Evolutionary conservation across 2,329 filamentous ascomycete genomes (phyloP), one percentile per base, ranked within the genome.

Genomic region (Talaromyces sp.): DNA sequence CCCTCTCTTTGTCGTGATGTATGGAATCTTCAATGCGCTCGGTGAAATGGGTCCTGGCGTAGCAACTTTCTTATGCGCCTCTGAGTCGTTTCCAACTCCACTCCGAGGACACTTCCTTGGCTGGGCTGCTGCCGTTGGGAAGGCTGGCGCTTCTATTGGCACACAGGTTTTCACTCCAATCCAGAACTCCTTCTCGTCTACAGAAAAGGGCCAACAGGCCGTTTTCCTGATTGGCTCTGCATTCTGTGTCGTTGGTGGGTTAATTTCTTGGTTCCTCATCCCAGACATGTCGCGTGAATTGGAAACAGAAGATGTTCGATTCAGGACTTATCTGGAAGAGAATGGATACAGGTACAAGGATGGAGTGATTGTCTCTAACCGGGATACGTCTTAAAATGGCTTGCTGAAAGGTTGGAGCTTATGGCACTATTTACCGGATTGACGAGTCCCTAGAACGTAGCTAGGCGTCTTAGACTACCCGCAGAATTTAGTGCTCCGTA

Each of bases 131-230:
- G 83, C 82, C 0, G 80, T 78, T 61, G 81, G 80, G 25, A 85
- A 85, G 66, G 81, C 81, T 2, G 82, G 83, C 0, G 81, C 82
- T 0, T 81, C 83, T 0, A 81, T 85, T 47, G 83, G 82, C 0
- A 84, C 82, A 0, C 75, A 82, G 65, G 81, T 83, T 1, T 86
- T 85, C 67, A 83, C 79, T 2, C 80, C 82, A 0, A 85, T 86
- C 25, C 50, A 65, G 3, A 56, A 65, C 33, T 56, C 58, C 75
- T 84, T 58, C 79, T 80, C 49, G 76, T 77, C 6, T 82, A 74
- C 61, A 70, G 78, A 25, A 75, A 81, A 60, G 72, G 83, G 83
- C 0, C 77, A 83, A 22, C 82, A 84, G 64, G 81, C 77, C 0
- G 81, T 81, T 0, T 85, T 85, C 67, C 72, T 85, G 6, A 83